Evolutionary conservation across 2,329 filamentous ascomycete genomes (phyloP), one percentile per base, ranked within the genome.

Genomic region (Aspergillus carbonarius): DNA sequence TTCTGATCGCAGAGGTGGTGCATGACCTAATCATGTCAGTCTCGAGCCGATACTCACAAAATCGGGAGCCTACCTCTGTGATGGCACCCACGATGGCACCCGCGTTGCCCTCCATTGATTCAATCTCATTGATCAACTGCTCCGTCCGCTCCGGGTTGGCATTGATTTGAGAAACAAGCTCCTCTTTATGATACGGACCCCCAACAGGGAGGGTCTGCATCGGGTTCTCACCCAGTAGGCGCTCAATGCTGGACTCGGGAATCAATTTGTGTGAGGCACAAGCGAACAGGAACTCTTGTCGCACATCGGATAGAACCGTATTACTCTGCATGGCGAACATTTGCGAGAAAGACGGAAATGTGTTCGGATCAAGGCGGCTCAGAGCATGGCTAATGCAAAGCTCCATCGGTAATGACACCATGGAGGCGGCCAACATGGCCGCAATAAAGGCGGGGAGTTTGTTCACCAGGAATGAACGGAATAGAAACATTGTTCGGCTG

Each of bases 191-290:
- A 66, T 92, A 92, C 6, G 60, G 54, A 4, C 60, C 60, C 58
- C 88, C 84, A 23, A 87, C 85, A 1, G 92, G 90, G 50, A 93
- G 79, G 37, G 87, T 89, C 63, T 91, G 88, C 79, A 95, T 89
- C 0, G 91, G 90, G 23, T 92, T 88, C 67, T 96, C 92, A 4
- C 92, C 92, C 2, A 97, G 78, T 9, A 99, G 83, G 4, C 85
- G 84, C 70, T 93, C 88, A 15, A 96, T 90, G 51, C 88, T 90
- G 34, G 86, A 82, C 63, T 92, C 87, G 0, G 88, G 85, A 23
- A 98, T 87, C n/a, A 99, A 80, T 0, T 88, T 87, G 72, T 98
- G 93, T 39, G 97, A 82, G 55, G 91, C 91, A 71, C 95, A 99
- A 0, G 93, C 88, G 63, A 96, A 95, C 40, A 96, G 85, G 65